These are phyloP conservation scores for Coemansia sp. DNA, from an alignment of 192 early-diverging fungal genomes.

Conservation along the genomic window DNA sequence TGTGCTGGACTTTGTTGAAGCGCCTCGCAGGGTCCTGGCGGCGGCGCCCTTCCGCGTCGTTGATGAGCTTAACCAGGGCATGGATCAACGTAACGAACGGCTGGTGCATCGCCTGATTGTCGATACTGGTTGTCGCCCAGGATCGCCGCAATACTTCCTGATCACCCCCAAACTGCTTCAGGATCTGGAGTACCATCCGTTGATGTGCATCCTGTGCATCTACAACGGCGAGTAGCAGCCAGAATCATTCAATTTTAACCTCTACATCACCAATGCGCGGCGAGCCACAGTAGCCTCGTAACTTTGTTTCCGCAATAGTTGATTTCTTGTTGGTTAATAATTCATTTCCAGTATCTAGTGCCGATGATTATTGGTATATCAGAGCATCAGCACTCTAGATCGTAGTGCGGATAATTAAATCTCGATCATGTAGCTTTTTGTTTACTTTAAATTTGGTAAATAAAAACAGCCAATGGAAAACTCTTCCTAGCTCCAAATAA, in stretches of 20 bases:
- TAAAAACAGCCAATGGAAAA: no score
- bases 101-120: conserved; percentile 93
- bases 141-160: conserved; percentile 77
- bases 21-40: conserved; percentile 60
- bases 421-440: no score
- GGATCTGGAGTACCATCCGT: conserved; percentile 85
- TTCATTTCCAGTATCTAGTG: no score
- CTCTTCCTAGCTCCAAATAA: no score
- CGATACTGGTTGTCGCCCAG: conserved; percentile 67
- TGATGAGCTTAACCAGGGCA: conserved; percentile 99
- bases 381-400: no score
- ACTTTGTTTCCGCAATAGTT: no score
- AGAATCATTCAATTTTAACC: conserved; percentile 43
- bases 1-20: conserved; percentile 73
- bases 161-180: conserved; percentile 99
- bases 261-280: conserved; percentile 44
- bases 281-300: background rate
- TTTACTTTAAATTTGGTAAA: no score
- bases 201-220: conserved; percentile 90
- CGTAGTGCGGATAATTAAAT: no score
- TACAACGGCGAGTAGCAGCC: conserved; percentile 94
- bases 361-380: no score
- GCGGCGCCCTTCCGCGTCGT: conserved; percentile 97
- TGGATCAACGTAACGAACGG: conserved; percentile 97
- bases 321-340: no score